phyloP scores from a whole-genome alignment of 148 eudicot genomes.

The Mesembryanthemum crystallinum region DNA sequence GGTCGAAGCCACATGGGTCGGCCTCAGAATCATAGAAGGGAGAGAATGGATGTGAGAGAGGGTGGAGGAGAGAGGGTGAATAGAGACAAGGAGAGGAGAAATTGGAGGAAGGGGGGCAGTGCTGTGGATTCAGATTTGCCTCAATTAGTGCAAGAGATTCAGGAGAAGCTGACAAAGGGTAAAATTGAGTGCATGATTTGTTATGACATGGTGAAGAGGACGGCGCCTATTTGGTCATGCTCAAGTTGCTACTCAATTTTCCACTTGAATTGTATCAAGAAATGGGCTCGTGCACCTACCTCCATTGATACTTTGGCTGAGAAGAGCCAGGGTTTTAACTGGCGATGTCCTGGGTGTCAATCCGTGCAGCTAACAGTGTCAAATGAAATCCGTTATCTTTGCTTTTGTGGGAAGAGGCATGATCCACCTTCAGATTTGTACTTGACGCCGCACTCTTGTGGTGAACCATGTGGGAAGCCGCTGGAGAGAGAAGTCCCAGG shows the following conservation, averaged over 20 bases:
- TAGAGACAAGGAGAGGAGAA: constrained; percentile 28
- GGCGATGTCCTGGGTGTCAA: constrained; percentile 98
- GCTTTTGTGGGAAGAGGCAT: constrained; percentile 94
- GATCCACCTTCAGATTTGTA: constrained; percentile 91
- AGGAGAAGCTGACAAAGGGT: constrained; percentile 81
- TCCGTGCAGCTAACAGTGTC: constrained; percentile 71
- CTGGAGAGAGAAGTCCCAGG: constrained; percentile 63
- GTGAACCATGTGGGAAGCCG: constrained; percentile 89
- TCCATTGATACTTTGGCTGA: constrained; percentile 76
- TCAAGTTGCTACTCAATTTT: constrained; percentile 86
- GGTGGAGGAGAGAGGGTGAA: constrained; percentile 35
- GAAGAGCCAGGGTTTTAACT: constrained; percentile 79
- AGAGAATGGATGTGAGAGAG: constrained; percentile 33
- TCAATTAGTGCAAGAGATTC: constrained; percentile 86
- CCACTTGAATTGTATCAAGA: constrained; percentile 79
- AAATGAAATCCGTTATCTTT: constrained; percentile 73
- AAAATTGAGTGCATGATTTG: constrained; percentile 95
- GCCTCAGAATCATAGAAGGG: constrained; percentile 49
- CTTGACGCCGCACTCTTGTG: constrained; percentile 92
- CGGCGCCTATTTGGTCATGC: constrained; percentile 90
- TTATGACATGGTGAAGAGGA: constrained; percentile 88
- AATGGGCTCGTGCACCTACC: constrained; percentile 95
- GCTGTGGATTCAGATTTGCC: constrained; percentile 46
- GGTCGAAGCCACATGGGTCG: constrained; percentile 42
- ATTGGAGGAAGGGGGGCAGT: constrained; percentile 30